phyloP scores from a whole-genome alignment of 2,329 filamentous ascomycete species.

The Fusarium beomiforme region DNA sequence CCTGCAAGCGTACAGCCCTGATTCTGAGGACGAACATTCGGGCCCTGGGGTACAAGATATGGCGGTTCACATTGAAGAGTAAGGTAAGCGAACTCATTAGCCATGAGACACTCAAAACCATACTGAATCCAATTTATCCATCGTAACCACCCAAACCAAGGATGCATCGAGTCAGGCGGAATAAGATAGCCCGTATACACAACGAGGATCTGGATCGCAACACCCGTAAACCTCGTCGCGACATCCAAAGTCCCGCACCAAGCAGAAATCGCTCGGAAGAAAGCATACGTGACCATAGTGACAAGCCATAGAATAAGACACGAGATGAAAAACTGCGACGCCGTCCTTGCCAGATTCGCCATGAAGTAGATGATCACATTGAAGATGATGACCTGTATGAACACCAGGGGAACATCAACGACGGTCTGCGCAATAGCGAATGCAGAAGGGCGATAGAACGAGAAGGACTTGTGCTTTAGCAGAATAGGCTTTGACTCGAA shows the following conservation, averaged over 20 bases:
- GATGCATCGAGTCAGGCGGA: constrained; percentile 63
- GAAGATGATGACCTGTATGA: constrained; percentile 73
- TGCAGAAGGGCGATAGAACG: constrained; percentile 70
- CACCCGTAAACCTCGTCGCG: constrained; percentile 67
- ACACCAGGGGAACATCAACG: constrained; percentile 69
- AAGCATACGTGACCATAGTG: constrained; percentile 65
- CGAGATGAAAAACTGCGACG: constrained; percentile 74
- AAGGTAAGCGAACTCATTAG: constrained; percentile 70
- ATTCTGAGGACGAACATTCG: constrained; percentile 46
- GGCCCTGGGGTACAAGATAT: constrained; percentile 65
- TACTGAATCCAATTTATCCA: constrained; percentile 77
- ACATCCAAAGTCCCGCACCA: constrained; percentile 69
- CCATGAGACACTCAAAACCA: constrained; percentile 72
- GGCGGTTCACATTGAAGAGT: constrained; percentile 67
- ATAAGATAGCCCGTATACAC: constrained; percentile 76
- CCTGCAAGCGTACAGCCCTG: constrained; percentile 64
- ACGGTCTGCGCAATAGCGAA: constrained; percentile 67
- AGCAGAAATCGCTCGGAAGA: constrained; percentile 69
- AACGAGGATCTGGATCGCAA: constrained; percentile 70
- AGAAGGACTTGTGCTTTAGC: constrained; percentile 76
- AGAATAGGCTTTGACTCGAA: constrained; percentile 73
- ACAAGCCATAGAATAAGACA: constrained; percentile 69
- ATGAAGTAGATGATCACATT: constrained; percentile 82
- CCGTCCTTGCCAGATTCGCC: constrained; percentile 72
- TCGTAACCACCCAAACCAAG: constrained; percentile 73